A percentile compares a stretch with the other conserved stretches of the same genome.
These are phyloP conservation scores for Umbelopsis sp. DNA, from an alignment of 192 early-diverging fungal genomes.

Conservation along the genomic window DNA sequence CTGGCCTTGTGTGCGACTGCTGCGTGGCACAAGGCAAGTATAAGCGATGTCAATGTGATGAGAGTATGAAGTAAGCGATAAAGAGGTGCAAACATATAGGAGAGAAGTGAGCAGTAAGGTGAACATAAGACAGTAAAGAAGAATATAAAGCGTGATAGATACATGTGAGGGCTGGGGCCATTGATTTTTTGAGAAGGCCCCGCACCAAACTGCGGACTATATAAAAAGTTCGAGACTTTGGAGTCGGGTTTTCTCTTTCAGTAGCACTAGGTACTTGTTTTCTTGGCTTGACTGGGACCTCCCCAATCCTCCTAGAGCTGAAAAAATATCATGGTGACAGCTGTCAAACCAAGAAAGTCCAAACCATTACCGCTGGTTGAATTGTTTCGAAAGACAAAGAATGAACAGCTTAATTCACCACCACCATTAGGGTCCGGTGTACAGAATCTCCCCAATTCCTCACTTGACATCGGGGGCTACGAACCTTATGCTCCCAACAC, in stretches of 20 bases:
- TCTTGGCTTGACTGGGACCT: neutral
- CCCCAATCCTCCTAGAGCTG: neutral
- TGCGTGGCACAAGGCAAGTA: neutral
- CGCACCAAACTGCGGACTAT: constrained; percentile 8
- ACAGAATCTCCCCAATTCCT: constrained; percentile 3
- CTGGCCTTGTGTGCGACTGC: neutral
- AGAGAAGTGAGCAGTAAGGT: no score
- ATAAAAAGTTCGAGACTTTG: neutral
- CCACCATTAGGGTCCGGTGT: neutral
- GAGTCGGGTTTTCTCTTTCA: no score
- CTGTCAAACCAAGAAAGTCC: constrained; percentile 15
- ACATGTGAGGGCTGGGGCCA: neutral
- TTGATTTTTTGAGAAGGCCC: neutral
- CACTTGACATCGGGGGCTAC: neutral
- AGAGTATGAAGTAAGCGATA: neutral
- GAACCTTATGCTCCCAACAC: constrained; percentile 17
- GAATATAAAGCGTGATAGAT: no score
- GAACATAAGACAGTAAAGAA: no score
- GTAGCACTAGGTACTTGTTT: no score
- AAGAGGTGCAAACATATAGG: neutral
- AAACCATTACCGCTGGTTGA: constrained; percentile 5
- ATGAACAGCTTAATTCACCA: neutral
- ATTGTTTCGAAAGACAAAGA: constrained; percentile 4
- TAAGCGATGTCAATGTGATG: neutral
- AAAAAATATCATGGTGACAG: constrained; percentile 5